These are phyloP conservation scores for Ceratocystis diversiconidia DNA, from an alignment of 2,329 filamentous ascomycete genomes.

Conservation along the genomic window DNA sequence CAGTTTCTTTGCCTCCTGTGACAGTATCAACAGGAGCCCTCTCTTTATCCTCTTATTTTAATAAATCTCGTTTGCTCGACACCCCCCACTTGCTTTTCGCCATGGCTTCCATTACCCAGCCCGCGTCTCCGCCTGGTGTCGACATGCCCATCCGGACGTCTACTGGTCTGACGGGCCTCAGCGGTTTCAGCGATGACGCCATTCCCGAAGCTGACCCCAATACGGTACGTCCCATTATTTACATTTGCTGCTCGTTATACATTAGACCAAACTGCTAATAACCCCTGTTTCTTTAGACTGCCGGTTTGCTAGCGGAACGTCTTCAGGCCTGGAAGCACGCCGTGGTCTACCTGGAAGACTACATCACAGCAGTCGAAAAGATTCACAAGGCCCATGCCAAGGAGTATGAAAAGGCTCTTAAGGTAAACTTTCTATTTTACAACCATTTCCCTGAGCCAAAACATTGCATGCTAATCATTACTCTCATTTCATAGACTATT, in stretches of 20 bases:
- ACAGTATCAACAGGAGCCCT: background rate
- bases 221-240: conserved; percentile 29
- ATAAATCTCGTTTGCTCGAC: background rate
- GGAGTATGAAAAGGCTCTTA: conserved; percentile 89
- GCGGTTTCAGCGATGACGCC: conserved; percentile 40
- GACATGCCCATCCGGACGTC: conserved; percentile 11
- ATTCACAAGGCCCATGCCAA: conserved; percentile 72
- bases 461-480: conserved; percentile 12
- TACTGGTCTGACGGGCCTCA: conserved; percentile 22
- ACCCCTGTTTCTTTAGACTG: conserved; percentile 37
- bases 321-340: conserved; percentile 94
- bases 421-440: conserved; percentile 37
- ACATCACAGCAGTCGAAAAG: conserved; percentile 73
- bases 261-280: background rate
- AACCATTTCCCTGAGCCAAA: background rate
- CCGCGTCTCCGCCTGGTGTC: conserved; percentile 8
- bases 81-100: background rate
- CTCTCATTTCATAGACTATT: conserved; percentile 48
- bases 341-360: conserved; percentile 80
- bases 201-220: conserved; percentile 44
- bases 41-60: conserved; percentile 18
- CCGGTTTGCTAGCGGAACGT: conserved; percentile 71
- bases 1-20: background rate
- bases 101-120: conserved; percentile 12
- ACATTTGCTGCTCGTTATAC: background rate